Conservation (phyloP, 495 filamentous ascomycete species). For the Penicillium subrubescens region DNA sequence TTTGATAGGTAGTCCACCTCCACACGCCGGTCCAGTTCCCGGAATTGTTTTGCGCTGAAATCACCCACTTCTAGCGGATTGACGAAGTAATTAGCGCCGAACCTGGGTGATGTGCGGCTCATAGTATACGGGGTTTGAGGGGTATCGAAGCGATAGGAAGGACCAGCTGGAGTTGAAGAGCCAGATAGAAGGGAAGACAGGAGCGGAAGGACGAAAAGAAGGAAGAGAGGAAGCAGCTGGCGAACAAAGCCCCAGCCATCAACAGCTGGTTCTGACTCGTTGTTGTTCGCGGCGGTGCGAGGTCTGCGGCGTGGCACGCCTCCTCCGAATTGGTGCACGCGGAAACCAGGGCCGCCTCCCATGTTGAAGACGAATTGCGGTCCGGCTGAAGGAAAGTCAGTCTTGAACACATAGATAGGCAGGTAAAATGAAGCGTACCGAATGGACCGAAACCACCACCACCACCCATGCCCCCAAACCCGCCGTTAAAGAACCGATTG, state of each 20-base stretch:
- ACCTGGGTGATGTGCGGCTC: constrained; percentile 66
- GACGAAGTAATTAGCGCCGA: constrained; percentile 80
- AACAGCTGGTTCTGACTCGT: constrained; percentile 49
- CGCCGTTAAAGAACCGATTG: constrained; percentile 85
- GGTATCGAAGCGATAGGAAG: constrained; percentile 70
- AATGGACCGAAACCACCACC: constrained; percentile 60
- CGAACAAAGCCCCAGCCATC: constrained; percentile 50
- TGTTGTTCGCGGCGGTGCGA: constrained; percentile 60
- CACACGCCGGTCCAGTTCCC: constrained; percentile 72
- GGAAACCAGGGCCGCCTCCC: constrained; percentile 76
- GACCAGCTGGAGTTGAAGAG: constrained; percentile 57
- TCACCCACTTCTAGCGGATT: constrained; percentile 76
- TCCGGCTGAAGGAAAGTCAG: constrained; percentile 55
- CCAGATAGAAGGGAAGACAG: constrained; percentile 78
- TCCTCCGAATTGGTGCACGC: constrained; percentile 87
- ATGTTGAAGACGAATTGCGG: constrained; percentile 92
- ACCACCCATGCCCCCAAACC: constrained; percentile 50
- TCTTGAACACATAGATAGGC: background rate
- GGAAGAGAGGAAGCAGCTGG: constrained; percentile 78
- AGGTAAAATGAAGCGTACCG: constrained; percentile 42
- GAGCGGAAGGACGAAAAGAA: constrained; percentile 87
- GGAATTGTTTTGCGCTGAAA: constrained; percentile 65
- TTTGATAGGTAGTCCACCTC: constrained; percentile 69
- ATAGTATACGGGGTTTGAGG: constrained; percentile 69
- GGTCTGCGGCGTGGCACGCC: constrained; percentile 67